Percentiles rank a stretch among this genome's conserved stretches.
Conservation (phyloP, 2,329 filamentous ascomycete species). For the Diaporthe batatas region DNA sequence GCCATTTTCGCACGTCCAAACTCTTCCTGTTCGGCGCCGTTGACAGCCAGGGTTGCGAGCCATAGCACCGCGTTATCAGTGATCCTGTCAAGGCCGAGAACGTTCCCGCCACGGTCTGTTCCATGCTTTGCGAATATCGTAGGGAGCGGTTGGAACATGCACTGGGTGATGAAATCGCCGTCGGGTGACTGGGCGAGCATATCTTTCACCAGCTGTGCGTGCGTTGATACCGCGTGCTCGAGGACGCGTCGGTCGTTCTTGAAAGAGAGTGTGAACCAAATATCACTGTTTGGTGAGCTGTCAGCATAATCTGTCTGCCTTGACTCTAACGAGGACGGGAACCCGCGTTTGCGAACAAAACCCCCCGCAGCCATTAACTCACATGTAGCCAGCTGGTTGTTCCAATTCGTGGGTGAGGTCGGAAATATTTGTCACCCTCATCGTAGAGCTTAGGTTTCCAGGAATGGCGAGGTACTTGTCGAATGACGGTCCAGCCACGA, state of each 20-base stretch:
- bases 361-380: background rate
- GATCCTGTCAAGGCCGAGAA: constrained; percentile 5
- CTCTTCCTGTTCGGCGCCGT: constrained; percentile 12
- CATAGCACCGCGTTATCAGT: constrained; percentile 12
- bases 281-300: background rate
- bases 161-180: constrained; percentile 23
- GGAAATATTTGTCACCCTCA: constrained; percentile 13
- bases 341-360: background rate
- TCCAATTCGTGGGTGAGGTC: constrained; percentile 4
- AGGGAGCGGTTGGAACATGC: constrained; percentile 33
- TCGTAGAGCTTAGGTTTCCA: background rate
- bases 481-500: constrained; percentile 3
- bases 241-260: background rate
- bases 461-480: constrained; percentile 6
- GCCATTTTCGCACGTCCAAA: constrained; percentile 10
- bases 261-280: background rate
- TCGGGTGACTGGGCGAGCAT: constrained; percentile 12
- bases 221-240: constrained; percentile 9
- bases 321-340: too few relatives aligned
- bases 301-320: background rate
- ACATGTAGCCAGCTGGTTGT: constrained; percentile 3
- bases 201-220: background rate
- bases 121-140: constrained; percentile 23
- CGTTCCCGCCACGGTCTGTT: constrained; percentile 4
- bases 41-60: constrained; percentile 14